Evolutionary conservation across 352 stramenopile species (phyloP).

Genomic region (Globisporangium perplexum): DNA sequence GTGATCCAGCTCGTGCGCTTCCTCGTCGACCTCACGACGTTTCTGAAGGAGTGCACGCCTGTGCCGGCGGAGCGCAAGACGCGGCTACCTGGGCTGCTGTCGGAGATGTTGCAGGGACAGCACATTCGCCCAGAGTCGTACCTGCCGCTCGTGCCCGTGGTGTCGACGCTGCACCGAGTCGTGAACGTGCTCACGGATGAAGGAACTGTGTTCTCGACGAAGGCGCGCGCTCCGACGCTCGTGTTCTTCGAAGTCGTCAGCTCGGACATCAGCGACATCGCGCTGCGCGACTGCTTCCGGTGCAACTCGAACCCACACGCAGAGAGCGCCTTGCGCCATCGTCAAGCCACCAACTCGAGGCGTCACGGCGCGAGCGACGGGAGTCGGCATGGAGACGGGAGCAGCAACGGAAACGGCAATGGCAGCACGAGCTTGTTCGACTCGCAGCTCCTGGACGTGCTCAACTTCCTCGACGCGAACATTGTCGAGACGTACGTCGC

Average conservation of each 20-base stretch:
- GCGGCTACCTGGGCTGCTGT: conserved; percentile 29
- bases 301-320: conserved; percentile 11
- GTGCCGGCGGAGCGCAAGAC: conserved; percentile 45
- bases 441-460: conserved; percentile 28
- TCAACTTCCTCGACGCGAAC: conserved; percentile 51
- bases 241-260: conserved; percentile 57
- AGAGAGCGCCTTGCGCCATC: not conserved
- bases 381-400: not conserved
- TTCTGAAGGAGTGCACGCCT: conserved; percentile 46
- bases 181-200: conserved; percentile 50
- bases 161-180: conserved; percentile 26
- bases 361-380: not conserved
- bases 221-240: conserved; percentile 55
- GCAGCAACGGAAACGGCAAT: not conserved
- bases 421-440: conserved; percentile 1
- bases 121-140: conserved; percentile 43
- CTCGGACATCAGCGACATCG: conserved; percentile 22
- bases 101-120: conserved; percentile 35
- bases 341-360: not conserved
- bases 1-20: conserved; percentile 54
- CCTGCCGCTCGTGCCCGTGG: conserved; percentile 31
- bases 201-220: conserved; percentile 70
- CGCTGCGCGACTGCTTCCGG: conserved; percentile 17
- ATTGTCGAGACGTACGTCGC: conserved; percentile 40
- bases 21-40: conserved; percentile 57